phyloP scores from a whole-genome alignment of 352 stramenopile species.

The Globisporangium paroecandrum region DNA sequence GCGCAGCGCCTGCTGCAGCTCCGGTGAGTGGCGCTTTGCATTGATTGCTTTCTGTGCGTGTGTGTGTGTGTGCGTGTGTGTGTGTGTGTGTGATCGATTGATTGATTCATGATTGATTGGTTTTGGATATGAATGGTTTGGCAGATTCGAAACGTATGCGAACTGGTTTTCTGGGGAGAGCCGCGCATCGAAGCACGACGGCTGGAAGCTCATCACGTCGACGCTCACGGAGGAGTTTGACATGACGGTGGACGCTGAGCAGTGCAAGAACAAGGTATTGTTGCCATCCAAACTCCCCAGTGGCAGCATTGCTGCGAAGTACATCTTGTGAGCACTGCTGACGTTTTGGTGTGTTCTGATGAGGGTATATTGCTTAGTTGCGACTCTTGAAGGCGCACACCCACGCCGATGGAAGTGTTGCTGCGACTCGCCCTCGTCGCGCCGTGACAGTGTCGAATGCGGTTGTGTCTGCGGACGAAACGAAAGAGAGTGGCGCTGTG shows the following conservation, averaged over 20 bases:
- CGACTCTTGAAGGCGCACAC: not conserved
- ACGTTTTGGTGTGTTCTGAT: not conserved
- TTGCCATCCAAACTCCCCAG: no score
- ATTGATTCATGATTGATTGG: no score
- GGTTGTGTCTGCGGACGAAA: not conserved
- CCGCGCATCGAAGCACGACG: not conserved
- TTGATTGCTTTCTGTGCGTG: no score
- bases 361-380: not conserved
- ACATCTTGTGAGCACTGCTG: not conserved
- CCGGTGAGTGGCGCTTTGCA: conserved; percentile 1
- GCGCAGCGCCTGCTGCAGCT: conserved; percentile 6
- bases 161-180: not conserved
- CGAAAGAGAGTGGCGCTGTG: not conserved
- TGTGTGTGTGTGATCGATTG: not conserved
- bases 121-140: not conserved
- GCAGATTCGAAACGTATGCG: not conserved
- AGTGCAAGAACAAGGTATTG: conserved; percentile 16
- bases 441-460: not conserved
- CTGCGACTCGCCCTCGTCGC: not conserved
- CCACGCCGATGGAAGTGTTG: not conserved
- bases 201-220: conserved; percentile 9
- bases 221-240: conserved; percentile 8
- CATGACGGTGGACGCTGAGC: not conserved
- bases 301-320: no score
- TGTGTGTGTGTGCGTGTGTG: not conserved